phyloP scores from a whole-genome alignment of 768 basidiomycete species.

The Boletus subcaerulescens region DNA sequence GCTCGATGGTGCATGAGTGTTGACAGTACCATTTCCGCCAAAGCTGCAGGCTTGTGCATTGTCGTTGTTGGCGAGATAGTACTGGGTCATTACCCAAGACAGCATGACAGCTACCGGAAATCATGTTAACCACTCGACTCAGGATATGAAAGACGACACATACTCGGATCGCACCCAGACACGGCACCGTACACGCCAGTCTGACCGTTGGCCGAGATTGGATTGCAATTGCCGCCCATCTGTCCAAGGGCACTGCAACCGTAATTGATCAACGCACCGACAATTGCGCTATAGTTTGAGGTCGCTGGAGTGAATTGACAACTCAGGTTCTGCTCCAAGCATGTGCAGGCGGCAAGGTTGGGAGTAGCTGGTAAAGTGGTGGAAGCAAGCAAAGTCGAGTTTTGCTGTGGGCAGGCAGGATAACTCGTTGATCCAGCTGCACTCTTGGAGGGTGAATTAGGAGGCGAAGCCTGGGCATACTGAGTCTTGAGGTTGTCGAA shows the following conservation, averaged over 20 bases:
- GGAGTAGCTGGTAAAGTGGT: conserved; percentile 80
- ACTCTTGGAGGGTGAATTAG: conserved; percentile 61
- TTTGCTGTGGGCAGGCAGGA: conserved; percentile 61
- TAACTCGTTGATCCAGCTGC: conserved; percentile 49
- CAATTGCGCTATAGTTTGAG: conserved; percentile 54
- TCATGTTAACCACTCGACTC: not conserved
- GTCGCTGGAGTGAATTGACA: conserved; percentile 72
- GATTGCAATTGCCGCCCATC: conserved; percentile 56
- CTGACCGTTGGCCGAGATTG: conserved; percentile 70
- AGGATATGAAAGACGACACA: conserved; percentile 22
- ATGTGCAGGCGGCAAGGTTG: conserved; percentile 74
- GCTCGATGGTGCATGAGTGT: conserved; percentile 48
- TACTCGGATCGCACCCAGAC: conserved; percentile 78
- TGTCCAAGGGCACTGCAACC: conserved; percentile 68
- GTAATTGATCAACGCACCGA: conserved; percentile 61
- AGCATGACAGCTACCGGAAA: conserved; percentile 61
- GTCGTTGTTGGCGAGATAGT: conserved; percentile 62
- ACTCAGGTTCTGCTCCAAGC: conserved; percentile 62
- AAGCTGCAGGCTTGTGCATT: conserved; percentile 71
- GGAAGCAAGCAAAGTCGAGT: conserved; percentile 60
- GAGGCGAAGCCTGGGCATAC: conserved; percentile 54
- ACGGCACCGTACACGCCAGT: conserved; percentile 75
- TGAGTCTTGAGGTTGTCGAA: conserved; percentile 63
- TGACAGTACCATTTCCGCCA: conserved; percentile 79
- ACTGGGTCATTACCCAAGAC: conserved; percentile 79